Conservation (phyloP, 176 grass and related monocot genomes). For the Poa pratensis region DNA sequence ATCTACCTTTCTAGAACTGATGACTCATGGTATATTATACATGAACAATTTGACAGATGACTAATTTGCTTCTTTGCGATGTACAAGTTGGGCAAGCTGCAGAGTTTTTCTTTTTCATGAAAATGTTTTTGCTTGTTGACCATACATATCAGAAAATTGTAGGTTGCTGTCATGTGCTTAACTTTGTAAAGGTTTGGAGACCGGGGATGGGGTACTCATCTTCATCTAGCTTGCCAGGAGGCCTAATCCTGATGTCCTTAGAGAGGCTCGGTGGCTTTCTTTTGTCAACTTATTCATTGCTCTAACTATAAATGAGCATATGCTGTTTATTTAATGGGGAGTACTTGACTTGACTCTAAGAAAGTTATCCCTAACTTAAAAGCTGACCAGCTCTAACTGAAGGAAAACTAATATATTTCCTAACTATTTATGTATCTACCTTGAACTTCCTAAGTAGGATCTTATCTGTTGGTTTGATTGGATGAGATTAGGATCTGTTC, state of each 20-base stretch:
- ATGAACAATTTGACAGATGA: neutral
- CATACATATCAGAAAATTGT: too few relatives aligned
- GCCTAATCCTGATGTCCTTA: too few relatives aligned
- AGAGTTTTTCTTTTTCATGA: neutral
- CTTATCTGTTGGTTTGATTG: neutral
- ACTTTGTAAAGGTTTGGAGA: too few relatives aligned
- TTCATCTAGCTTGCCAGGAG: too few relatives aligned
- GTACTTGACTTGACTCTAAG: neutral
- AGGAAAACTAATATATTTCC: neutral
- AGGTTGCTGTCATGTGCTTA: too few relatives aligned
- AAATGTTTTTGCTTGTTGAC: neutral
- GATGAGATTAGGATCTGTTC: neutral
- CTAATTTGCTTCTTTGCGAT: neutral
- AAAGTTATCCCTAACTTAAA: neutral
- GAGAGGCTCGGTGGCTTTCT: neutral
- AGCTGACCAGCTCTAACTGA: neutral
- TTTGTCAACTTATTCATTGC: slow-evolving; percentile 1
- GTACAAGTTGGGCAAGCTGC: neutral
- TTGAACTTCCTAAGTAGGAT: slow-evolving; percentile 8
- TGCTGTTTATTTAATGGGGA: neutral
- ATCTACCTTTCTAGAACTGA: neutral
- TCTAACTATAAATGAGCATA: neutral
- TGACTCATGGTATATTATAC: slow-evolving; percentile 24
- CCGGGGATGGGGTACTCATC: too few relatives aligned
- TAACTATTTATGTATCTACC: neutral